Conservation (phyloP, 176 grass and related monocot genomes). For the Poa pratensis region DNA sequence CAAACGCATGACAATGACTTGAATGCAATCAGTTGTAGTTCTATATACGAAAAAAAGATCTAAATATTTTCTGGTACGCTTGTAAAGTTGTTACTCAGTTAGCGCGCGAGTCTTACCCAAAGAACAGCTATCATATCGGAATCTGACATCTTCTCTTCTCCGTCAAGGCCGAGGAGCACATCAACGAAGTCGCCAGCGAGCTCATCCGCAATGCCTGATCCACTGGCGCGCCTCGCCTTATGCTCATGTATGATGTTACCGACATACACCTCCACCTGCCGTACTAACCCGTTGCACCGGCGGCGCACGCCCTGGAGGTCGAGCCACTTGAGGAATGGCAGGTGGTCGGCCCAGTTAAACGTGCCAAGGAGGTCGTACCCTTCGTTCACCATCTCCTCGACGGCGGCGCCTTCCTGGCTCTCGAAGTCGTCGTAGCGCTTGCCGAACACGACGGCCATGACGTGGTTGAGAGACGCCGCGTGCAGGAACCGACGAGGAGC, state of each 20-base stretch:
- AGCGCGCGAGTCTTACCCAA: slow-evolving; percentile 56
- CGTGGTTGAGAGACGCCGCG: slow-evolving; percentile 55
- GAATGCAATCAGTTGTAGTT: background rate
- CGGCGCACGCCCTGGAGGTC: slow-evolving; percentile 71
- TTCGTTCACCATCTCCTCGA: slow-evolving; percentile 76
- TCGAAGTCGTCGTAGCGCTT: slow-evolving; percentile 50
- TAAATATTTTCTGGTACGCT: too few relatives aligned
- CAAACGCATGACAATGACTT: background rate
- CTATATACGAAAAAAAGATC: background rate
- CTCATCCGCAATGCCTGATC: background rate
- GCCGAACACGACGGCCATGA: slow-evolving; percentile 76
- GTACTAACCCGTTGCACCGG: slow-evolving; percentile 62
- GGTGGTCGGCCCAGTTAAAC: slow-evolving; percentile 86
- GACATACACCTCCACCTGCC: slow-evolving; percentile 61
- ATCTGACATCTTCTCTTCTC: slow-evolving; percentile 75
- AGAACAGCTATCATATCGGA: slow-evolving; percentile 82
- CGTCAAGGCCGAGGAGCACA: slow-evolving; percentile 61
- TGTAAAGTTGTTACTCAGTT: background rate
- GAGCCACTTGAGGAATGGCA: slow-evolving; percentile 65
- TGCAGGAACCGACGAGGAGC: slow-evolving; percentile 44
- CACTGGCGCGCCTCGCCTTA: slow-evolving; percentile 23
- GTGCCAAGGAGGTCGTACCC: slow-evolving; percentile 67
- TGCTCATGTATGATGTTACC: slow-evolving; percentile 63
- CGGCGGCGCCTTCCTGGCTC: slow-evolving; percentile 44
- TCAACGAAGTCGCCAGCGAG: slow-evolving; percentile 59